Conservation (phyloP, 1,284 basidiomycete species). For the Boletus sp. region DNA sequence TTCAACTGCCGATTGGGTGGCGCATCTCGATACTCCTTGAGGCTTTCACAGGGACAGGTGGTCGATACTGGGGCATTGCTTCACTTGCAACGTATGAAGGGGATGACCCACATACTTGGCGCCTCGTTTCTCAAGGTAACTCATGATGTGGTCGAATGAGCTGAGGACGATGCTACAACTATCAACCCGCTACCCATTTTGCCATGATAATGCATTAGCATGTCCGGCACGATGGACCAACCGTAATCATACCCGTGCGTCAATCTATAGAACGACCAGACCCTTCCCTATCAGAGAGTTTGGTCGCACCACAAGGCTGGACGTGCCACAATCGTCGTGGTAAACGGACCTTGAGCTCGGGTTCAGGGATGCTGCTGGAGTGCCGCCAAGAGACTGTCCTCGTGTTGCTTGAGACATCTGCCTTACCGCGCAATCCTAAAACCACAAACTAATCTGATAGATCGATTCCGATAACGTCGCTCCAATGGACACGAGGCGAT, state of each 20-base stretch:
- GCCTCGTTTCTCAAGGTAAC: constrained; percentile 13
- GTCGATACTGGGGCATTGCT: not conserved
- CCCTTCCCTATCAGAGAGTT: not conserved
- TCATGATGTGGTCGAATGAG: constrained; percentile 1
- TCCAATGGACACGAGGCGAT: not conserved
- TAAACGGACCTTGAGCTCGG: constrained; percentile 2
- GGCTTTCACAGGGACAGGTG: not conserved
- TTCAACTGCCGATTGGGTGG: not conserved
- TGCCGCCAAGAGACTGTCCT: not conserved
- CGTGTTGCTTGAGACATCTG: not conserved
- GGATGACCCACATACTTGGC: not conserved
- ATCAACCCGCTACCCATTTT: constrained; percentile 2
- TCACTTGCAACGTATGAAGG: not conserved
- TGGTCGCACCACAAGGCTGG: not conserved
- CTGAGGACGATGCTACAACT: constrained; percentile 1
- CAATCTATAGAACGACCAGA: not conserved
- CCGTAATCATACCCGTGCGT: not conserved
- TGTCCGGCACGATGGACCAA: not conserved
- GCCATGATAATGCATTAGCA: not conserved
- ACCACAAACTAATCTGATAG: not conserved
- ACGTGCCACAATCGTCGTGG: not conserved
- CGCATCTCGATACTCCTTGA: not conserved
- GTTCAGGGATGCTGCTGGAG: constrained; percentile 7
- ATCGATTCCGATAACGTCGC: not conserved
- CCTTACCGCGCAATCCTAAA: not conserved